Conservation (phyloP, 2,329 filamentous ascomycete species). For the Curvularia lunata region DNA sequence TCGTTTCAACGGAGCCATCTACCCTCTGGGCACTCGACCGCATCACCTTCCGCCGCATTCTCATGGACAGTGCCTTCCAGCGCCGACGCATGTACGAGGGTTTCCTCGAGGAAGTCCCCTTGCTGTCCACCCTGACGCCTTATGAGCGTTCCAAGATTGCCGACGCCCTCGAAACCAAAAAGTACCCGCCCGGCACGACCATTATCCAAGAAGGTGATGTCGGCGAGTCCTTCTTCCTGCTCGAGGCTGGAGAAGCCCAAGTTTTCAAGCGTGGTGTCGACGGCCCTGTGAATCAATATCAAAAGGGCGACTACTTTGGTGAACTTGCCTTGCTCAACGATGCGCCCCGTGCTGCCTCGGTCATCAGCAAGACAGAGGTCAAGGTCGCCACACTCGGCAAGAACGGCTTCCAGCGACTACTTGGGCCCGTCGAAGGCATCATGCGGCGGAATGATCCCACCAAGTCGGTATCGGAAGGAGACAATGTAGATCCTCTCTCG, state of each 20-base stretch:
- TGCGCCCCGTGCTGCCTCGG: constrained; percentile 86
- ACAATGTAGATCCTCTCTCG: constrained; percentile 68
- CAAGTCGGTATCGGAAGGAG: constrained; percentile 45
- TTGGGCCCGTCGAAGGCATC: constrained; percentile 92
- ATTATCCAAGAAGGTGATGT: constrained; percentile 94
- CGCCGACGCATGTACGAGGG: constrained; percentile 96
- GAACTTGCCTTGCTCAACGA: constrained; percentile 94
- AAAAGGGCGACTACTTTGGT: constrained; percentile 95
- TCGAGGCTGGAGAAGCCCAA: constrained; percentile 86
- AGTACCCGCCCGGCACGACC: constrained; percentile 76
- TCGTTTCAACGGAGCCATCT: constrained; percentile 81
- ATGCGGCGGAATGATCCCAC: constrained; percentile 77
- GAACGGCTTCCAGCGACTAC: constrained; percentile 89
- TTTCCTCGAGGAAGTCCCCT: constrained; percentile 91
- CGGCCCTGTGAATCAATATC: constrained; percentile 77
- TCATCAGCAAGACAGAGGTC: constrained; percentile 82
- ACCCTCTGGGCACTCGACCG: constrained; percentile 95
- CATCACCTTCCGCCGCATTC: constrained; percentile 93
- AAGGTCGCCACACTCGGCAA: constrained; percentile 94
- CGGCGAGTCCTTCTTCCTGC: constrained; percentile 87
- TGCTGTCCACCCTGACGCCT: constrained; percentile 80
- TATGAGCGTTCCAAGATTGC: constrained; percentile 98
- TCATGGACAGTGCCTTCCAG: constrained; percentile 98
- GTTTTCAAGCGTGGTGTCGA: constrained; percentile 79
- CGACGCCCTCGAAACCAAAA: constrained; percentile 90